Percentiles rank a stretch among this genome's conserved stretches.
phyloP scores from a whole-genome alignment of 331 rosid genomes.

The Prunus yedoensis region DNA sequence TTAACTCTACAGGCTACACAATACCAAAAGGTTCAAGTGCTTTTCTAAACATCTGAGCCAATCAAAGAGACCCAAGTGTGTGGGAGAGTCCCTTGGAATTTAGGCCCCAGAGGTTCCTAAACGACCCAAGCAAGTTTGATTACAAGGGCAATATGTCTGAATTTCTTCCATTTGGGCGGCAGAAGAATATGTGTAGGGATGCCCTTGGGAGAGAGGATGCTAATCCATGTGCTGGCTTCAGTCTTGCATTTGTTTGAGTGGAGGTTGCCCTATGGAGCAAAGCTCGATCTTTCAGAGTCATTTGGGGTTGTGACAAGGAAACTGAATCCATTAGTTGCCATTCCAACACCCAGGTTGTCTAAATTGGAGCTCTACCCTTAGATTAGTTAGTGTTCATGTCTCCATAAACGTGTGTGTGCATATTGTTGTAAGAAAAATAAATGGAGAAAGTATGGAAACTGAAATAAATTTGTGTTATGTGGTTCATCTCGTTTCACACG shows the following conservation, averaged over 20 bases:
- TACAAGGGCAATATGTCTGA: conserved; percentile 17
- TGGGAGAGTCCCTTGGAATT: conserved; percentile 39
- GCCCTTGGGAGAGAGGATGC: too few species aligned
- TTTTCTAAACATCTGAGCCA: conserved; percentile 6
- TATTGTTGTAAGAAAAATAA: too few species aligned
- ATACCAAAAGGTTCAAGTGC: conserved; percentile 25
- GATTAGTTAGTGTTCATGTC: neutral
- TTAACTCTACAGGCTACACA: conserved; percentile 5
- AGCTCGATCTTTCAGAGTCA: conserved; percentile 22
- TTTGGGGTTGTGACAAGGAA: conserved; percentile 39
- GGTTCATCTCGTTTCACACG: too few species aligned
- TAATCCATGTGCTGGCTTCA: conserved; percentile 24
- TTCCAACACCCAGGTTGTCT: conserved; percentile 38
- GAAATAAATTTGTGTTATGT: too few species aligned
- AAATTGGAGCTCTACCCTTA: conserved; percentile 26
- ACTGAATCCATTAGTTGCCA: conserved; percentile 21
- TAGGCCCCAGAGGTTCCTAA: conserved; percentile 29
- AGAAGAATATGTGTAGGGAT: too few species aligned
- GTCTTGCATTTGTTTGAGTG: conserved; percentile 45
- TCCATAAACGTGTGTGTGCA: too few species aligned
- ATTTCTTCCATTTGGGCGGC: too few species aligned
- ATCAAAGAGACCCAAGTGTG: conserved; percentile 11
- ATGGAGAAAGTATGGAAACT: too few species aligned
- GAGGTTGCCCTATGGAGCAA: conserved; percentile 26
- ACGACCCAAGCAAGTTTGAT: neutral